Evolutionary conservation across 2,329 filamentous ascomycete genomes (phyloP).

Genomic region (Fusarium keratoplasticum): DNA sequence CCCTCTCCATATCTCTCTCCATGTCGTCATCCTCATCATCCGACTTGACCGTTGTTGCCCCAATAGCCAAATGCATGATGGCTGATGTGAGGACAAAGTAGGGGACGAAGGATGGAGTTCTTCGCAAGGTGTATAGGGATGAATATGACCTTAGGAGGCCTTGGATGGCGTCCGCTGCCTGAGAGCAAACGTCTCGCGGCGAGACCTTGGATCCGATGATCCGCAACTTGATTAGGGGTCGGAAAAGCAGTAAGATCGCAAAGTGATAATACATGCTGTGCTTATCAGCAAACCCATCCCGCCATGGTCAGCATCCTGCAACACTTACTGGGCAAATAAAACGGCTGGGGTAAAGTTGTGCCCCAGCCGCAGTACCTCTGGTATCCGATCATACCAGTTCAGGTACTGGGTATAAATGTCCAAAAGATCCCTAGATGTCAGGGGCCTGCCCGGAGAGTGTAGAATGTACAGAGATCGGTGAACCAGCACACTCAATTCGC

Average conservation of each 20-base stretch:
- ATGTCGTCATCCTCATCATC: slow-evolving; percentile 39
- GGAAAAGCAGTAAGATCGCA: slow-evolving; percentile 77
- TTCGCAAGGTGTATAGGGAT: slow-evolving; percentile 67
- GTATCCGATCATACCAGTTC: slow-evolving; percentile 77
- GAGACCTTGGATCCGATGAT: slow-evolving; percentile 73
- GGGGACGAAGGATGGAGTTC: slow-evolving; percentile 70
- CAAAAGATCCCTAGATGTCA: slow-evolving; percentile 73
- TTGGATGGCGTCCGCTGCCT: slow-evolving; percentile 70
- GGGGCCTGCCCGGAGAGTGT: slow-evolving; percentile 75
- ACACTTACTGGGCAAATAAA: slow-evolving; percentile 76
- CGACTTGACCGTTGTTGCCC: slow-evolving; percentile 50
- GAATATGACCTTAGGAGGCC: slow-evolving; percentile 67
- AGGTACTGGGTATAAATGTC: slow-evolving; percentile 76
- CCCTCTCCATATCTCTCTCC: slow-evolving; percentile 51
- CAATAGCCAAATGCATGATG: slow-evolving; percentile 71
- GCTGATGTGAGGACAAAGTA: slow-evolving; percentile 71
- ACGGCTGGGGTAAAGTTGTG: slow-evolving; percentile 80
- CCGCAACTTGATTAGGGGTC: slow-evolving; percentile 74
- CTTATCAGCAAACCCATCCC: slow-evolving; percentile 4
- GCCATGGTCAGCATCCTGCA: neutral
- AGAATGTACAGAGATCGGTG: slow-evolving; percentile 78
- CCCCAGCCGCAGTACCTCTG: slow-evolving; percentile 71
- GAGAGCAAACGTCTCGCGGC: slow-evolving; percentile 74
- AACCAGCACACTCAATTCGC: slow-evolving; percentile 78
- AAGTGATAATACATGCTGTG: slow-evolving; percentile 77